phyloP scores from a whole-genome alignment of 495 filamentous ascomycete genomes.

The Niebla homalea region DNA sequence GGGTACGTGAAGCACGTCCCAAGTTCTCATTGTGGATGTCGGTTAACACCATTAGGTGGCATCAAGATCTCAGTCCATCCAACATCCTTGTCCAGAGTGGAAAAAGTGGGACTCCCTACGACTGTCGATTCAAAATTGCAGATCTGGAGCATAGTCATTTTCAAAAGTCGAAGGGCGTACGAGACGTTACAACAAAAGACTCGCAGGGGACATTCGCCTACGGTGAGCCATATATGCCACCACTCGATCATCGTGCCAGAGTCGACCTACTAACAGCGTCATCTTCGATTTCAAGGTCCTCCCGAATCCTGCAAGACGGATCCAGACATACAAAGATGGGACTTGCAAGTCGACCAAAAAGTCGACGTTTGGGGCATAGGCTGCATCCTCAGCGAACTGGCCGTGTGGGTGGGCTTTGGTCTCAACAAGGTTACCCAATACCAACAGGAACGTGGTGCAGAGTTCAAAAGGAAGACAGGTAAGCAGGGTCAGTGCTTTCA shows the following conservation, averaged over 20 bases:
- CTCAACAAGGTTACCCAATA: constrained; percentile 24
- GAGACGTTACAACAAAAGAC: constrained; percentile 18
- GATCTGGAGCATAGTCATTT: constrained; percentile 27
- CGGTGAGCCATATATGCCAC: constrained; percentile 12
- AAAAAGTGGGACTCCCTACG: constrained; percentile 13
- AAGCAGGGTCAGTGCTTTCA: constrained; percentile 31
- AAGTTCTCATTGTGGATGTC: background rate
- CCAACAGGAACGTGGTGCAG: constrained; percentile 15
- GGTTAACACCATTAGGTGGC: constrained; percentile 17
- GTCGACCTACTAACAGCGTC: constrained; percentile 1
- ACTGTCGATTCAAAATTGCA: constrained; percentile 29
- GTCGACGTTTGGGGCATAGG: constrained; percentile 35
- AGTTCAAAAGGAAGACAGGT: constrained; percentile 12
- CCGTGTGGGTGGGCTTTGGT: constrained; percentile 27
- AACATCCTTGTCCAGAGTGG: constrained; percentile 28
- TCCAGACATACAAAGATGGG: constrained; percentile 11
- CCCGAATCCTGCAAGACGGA: constrained; percentile 24
- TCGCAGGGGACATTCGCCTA: constrained; percentile 20
- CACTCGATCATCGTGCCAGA: background rate
- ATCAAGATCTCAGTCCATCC: constrained; percentile 28
- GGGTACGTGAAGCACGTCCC: too few relatives aligned
- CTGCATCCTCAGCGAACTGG: constrained; percentile 31
- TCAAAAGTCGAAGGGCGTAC: constrained; percentile 3
- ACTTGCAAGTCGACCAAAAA: constrained; percentile 8
- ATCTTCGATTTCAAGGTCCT: constrained; percentile 18